Evolutionary conservation across 2,329 filamentous ascomycete species (phyloP).

Genomic region (Pseudohalonectria lignicola): DNA sequence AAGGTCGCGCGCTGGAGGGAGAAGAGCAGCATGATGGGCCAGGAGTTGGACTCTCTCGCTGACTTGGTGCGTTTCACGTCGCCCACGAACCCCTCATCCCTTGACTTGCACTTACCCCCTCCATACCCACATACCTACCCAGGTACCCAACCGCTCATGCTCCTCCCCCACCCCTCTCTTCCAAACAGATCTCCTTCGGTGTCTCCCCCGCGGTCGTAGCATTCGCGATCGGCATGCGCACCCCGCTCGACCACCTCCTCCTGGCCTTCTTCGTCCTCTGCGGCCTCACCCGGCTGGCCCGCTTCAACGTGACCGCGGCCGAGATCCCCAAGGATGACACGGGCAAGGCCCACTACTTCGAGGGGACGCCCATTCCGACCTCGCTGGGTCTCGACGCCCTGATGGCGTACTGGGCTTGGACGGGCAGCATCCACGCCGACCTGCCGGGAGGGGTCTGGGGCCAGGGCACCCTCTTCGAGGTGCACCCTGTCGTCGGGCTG

Average conservation of each 20-base stretch:
- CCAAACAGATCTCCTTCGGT: slow-evolving; percentile 78
- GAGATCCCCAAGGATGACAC: slow-evolving; percentile 82
- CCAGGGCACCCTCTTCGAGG: slow-evolving; percentile 58
- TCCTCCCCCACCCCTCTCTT: no score
- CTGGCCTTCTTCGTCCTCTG: slow-evolving; percentile 88
- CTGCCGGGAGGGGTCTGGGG: slow-evolving; percentile 67
- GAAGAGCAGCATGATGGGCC: slow-evolving; percentile 96
- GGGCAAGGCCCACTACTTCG: slow-evolving; percentile 92
- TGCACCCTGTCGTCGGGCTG: slow-evolving; percentile 71
- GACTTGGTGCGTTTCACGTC: slow-evolving; percentile 58
- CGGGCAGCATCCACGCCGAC: slow-evolving; percentile 67
- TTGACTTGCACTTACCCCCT: no score
- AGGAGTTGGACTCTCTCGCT: slow-evolving; percentile 90
- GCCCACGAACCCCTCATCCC: no score
- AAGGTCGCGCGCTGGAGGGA: slow-evolving; percentile 92
- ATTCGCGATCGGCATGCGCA: slow-evolving; percentile 82
- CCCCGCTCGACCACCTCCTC: slow-evolving; percentile 66
- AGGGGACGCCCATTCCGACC: slow-evolving; percentile 92
- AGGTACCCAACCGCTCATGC: no score
- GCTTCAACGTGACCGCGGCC: slow-evolving; percentile 93
- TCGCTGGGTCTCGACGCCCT: slow-evolving; percentile 68
- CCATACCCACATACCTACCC: no score
- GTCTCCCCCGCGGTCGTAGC: slow-evolving; percentile 79
- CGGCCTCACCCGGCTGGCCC: slow-evolving; percentile 82
- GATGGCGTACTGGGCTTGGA: slow-evolving; percentile 82